phyloP scores from a whole-genome alignment of 2,329 filamentous ascomycete genomes.

The Pezicula radicicola region DNA sequence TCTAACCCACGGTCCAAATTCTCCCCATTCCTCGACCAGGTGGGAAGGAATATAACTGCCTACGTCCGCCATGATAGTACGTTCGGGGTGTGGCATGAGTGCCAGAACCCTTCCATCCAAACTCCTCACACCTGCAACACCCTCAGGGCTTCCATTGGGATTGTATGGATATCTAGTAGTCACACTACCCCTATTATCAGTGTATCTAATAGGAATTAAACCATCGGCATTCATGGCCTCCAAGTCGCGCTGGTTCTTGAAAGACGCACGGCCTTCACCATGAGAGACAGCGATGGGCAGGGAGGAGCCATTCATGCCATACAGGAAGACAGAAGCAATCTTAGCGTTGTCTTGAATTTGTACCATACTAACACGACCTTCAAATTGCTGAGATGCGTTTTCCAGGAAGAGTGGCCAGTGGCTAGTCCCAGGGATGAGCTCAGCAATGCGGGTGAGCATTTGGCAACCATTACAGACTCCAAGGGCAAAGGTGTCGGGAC shows the following conservation, averaged over 20 bases:
- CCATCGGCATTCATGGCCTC: constrained; percentile 59
- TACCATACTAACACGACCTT: constrained; percentile 84
- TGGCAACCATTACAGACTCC: constrained; percentile 98
- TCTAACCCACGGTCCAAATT: constrained; percentile 66
- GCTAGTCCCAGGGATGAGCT: constrained; percentile 79
- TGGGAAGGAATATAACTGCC: constrained; percentile 62
- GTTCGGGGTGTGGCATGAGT: constrained; percentile 74
- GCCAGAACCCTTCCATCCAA: constrained; percentile 66
- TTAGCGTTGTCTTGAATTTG: constrained; percentile 63
- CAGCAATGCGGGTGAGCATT: constrained; percentile 80
- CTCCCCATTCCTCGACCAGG: constrained; percentile 59
- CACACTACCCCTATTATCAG: constrained; percentile 74
- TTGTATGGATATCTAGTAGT: constrained; percentile 88
- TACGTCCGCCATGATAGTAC: constrained; percentile 64
- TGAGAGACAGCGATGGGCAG: constrained; percentile 88
- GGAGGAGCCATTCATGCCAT: constrained; percentile 79
- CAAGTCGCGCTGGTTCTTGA: constrained; percentile 51
- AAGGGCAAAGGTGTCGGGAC: constrained; percentile 85
- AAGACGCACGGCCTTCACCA: constrained; percentile 82
- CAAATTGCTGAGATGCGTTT: constrained; percentile 85
- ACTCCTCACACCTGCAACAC: constrained; percentile 65
- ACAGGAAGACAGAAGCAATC: constrained; percentile 75
- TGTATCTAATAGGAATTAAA: constrained; percentile 76
- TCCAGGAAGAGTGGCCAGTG: constrained; percentile 84
- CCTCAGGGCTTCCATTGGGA: constrained; percentile 69